Evolutionary conservation across 2,329 filamentous ascomycete genomes (phyloP).

Genomic region (Hypomyces perniciosus): DNA sequence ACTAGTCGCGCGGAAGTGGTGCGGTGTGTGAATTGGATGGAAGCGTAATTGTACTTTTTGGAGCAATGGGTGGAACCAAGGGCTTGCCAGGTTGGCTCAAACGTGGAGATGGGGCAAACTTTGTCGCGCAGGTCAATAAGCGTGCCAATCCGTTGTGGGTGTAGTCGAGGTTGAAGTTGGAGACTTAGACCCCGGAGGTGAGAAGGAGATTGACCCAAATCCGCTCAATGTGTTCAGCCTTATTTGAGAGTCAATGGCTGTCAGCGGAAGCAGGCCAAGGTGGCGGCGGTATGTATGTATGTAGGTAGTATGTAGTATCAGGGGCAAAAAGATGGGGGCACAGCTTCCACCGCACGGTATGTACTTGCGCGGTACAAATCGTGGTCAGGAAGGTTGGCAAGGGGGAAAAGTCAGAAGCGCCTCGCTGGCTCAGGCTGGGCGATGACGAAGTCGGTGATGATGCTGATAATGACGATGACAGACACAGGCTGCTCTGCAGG

Average conservation of each 20-base stretch:
- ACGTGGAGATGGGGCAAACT: conserved; percentile 15
- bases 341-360: no score
- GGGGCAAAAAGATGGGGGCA: conserved; percentile 7
- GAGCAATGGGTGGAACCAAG: conserved; percentile 9
- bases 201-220: no score
- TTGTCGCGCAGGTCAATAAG: conserved; percentile 12
- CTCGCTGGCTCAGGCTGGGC: background rate
- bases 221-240: background rate
- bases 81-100: conserved; percentile 11
- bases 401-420: background rate
- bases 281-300: background rate
- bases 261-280: conserved; percentile 1
- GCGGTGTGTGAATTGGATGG: conserved; percentile 8
- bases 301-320: background rate
- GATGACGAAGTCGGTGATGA: background rate
- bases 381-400: background rate
- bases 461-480: conserved; percentile 1
- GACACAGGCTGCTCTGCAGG: conserved; percentile 27
- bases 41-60: conserved; percentile 3
- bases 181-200: background rate
- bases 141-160: background rate
- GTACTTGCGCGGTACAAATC: background rate
- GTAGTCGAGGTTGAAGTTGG: background rate
- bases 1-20: conserved; percentile 7
- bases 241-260: conserved; percentile 5